These are phyloP conservation scores for Daedaleopsis sinensis DNA, from an alignment of 768 basidiomycete species.

Conservation along the genomic window DNA sequence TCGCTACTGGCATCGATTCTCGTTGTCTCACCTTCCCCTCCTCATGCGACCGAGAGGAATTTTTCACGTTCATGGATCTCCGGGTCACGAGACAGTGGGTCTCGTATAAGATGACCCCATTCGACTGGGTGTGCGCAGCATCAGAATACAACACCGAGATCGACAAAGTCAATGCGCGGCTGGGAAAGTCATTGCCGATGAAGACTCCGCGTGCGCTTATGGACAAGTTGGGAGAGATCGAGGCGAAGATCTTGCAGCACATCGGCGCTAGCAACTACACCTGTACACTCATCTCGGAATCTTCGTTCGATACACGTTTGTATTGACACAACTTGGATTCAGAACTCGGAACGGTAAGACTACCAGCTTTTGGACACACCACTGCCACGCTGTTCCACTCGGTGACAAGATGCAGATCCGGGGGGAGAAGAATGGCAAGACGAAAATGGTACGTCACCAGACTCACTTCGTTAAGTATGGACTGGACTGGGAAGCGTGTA, in stretches of 20 bases:
- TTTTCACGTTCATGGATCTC: constrained; percentile 21
- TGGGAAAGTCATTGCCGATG: neutral
- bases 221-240: constrained; percentile 9
- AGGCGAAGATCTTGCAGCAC: neutral
- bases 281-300: neutral
- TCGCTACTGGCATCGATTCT: constrained; percentile 6
- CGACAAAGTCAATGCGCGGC: neutral
- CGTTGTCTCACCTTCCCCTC: neutral
- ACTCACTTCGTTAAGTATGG: no score
- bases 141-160: constrained; percentile 12
- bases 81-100: constrained; percentile 17
- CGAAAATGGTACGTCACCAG: neutral
- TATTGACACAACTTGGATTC: no score
- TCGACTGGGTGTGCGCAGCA: constrained; percentile 10
- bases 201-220: constrained; percentile 20
- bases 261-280: neutral
- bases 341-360: no score
- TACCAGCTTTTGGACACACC: neutral
- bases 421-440: neutral
- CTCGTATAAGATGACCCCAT: constrained; percentile 19
- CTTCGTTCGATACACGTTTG: no score
- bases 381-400: neutral
- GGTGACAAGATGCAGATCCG: neutral
- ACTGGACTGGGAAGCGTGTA: no score
- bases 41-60: constrained; percentile 5